Evolutionary conservation across 805 yeast genomes (phyloP).

Genomic region (Ogataea neopini): DNA sequence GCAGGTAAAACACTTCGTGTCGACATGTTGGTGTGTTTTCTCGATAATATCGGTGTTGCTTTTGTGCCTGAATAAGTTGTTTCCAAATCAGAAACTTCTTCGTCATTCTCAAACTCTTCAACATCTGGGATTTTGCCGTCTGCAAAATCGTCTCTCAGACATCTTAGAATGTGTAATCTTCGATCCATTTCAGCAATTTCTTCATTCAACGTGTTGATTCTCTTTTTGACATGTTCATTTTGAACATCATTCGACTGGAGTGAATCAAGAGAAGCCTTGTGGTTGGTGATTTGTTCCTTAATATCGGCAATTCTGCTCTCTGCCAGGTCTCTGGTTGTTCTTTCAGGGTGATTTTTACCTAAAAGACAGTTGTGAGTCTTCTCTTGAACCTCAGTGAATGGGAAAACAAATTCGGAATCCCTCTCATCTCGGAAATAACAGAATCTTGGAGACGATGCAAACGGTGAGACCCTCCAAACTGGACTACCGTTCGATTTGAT

Average conservation of each 20-base stretch:
- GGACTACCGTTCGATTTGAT: constrained; percentile 39
- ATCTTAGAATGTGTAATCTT: constrained; percentile 26
- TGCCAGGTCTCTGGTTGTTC: constrained; percentile 51
- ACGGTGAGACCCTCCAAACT: constrained; percentile 53
- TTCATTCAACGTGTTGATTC: constrained; percentile 25
- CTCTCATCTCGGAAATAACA: constrained; percentile 58
- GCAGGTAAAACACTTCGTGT: constrained; percentile 13
- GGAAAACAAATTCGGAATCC: constrained; percentile 45
- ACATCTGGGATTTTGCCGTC: constrained; percentile 30
- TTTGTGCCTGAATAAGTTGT: constrained; percentile 14
- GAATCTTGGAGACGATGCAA: constrained; percentile 54
- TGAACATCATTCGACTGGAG: constrained; percentile 5
- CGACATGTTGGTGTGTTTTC: constrained; percentile 19
- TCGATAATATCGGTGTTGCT: constrained; percentile 22
- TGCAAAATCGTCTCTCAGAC: constrained; percentile 26
- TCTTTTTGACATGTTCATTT: constrained; percentile 6
- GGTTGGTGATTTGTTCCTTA: constrained; percentile 38
- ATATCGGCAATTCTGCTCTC: constrained; percentile 40
- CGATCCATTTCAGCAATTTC: constrained; percentile 36
- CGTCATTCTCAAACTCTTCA: constrained; percentile 27
- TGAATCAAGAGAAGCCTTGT: constrained; percentile 29
- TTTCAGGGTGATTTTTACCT: constrained; percentile 55
- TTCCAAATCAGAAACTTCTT: constrained; percentile 26
- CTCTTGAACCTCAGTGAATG: constrained; percentile 57
- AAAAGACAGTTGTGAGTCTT: constrained; percentile 66